Evolutionary conservation across 2,329 filamentous ascomycete genomes (phyloP), one percentile per base, ranked within the genome.

Genomic region (Colletotrichum liriopes): DNA sequence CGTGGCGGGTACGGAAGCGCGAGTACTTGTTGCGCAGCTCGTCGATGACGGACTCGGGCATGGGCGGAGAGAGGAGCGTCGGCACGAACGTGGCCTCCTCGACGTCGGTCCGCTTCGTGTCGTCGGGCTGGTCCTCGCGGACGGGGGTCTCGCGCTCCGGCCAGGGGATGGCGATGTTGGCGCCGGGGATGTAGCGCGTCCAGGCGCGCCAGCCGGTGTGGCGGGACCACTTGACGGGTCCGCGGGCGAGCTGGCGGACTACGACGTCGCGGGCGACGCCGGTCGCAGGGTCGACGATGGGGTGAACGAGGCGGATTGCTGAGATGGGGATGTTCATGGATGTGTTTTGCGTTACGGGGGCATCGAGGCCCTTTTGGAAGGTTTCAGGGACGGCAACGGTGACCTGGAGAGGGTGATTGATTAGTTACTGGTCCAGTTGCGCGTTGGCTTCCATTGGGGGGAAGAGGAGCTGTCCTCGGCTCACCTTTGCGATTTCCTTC

Each of bases 21-120:
- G 92, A 93, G 87, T 92, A 97, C 80, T 91, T 93, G 85, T 93
- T 93, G 79, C 95, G 89, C 79, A 98, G 86, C 86, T 98, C 96
- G 81, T 98, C 92, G 75, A 97, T 88, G 47, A 98, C 89, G n/a
- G 83, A 84, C 39, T 86, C 83, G 6, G 96, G 95, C 88, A 98
- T 94, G 18, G 96, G 96, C 35, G 93, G 88, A 20, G 88, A 86
- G 37, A 95, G 85, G 32, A 98, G 86, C 45, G 91, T 93, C n/a
- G 95, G 95, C 66, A 92, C 86, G 80, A 93, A 98, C 1, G 93
- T 94, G 78, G 86, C 87, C 74, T 90, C 87, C 78, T 97, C 94
- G 70, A 94, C 93, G 67, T 92, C 88, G 79, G 93, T 90, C 75
- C 93, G 92, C 56, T 91, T 84, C 3, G 96, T 98, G 82, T 98